Base-by-base conservation (phyloP, 257 asterid genomes). In the Buddleja alternifolia region DNA sequence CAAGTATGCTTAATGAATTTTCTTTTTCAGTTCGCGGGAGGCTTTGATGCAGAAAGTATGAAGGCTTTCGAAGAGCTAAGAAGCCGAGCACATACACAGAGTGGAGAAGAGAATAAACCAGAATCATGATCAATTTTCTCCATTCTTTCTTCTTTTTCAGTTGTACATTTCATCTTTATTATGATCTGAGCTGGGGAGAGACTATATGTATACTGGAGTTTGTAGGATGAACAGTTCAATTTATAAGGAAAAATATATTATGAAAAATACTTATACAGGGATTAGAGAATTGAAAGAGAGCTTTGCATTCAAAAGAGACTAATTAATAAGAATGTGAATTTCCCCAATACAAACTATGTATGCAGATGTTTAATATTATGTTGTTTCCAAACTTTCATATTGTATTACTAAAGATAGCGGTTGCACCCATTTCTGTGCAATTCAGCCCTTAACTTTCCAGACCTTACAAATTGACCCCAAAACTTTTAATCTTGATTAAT, bases 41-140 rank as follows among this genome's bases (percentile, higher is more conserved):
- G 99, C 19, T 94, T 94, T 70, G 99, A 94, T 69, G 90, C 93
- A 15, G 99, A 91, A 68, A 94, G 97, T 79, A 94, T 94, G 99
- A 87, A 85, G 81, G 95, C 96, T 17, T 94, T 94, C 66, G 99
- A 91, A 86, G 99, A 91, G 75, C 81, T 94, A 60, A 86, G 97
- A 83, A 87, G 93, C 77, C 76, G 93, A 3, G 88, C 94, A 60
- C 75, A 63, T 25, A 44, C 84, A 19, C 85, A 88, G 75, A 74
- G 77, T 56, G 72, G 85, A 71, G 87, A 79, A 67, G 92, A 74
- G 17, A 51, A 76, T 53, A 75, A 75, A 36, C 82, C 77, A 51
- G 86, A 71, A 73, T 79, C 74, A 58, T 84, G 81, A 80, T 56
- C n/a, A 53, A 21, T 69, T 23, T 11, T 42, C 14, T 40, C 40